Evolutionary conservation across 148 eudicot genomes (phyloP), one percentile per base, ranked within the genome.

Genomic region (Persicaria tinctoria): DNA sequence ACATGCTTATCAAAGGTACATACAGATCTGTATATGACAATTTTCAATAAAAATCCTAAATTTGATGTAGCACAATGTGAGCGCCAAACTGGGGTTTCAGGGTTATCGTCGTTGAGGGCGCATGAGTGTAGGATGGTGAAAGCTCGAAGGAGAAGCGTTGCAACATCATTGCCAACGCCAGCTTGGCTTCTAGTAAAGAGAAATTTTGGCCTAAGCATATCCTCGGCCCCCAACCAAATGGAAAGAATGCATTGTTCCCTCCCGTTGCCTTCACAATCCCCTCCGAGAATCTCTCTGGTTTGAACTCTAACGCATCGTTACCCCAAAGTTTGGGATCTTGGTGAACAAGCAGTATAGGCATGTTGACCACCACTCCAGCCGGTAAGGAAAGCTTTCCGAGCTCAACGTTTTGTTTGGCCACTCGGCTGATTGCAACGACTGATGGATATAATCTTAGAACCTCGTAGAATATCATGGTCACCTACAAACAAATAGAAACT

Each of bases 221-320:
- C 71, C 46, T 68, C 12, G 71, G 71, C 10, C 55, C 60, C 64
- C 76, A 53, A 76, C 47, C 72, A n/a, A 51, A n/a, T 12, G 59
- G 73, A 74, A 73, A 77, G 78, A 60, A 76, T 50, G 72, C 74
- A 62, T 0, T 47, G 41, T 60, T 76, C 38, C 70, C 47, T 76
- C 18, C 41, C 8, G 14, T 76, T 20, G 12, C 53, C 74, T 68
- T 68, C 13, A 45, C 16, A 6, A 68, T 68, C 46, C 71, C 71
- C 32, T 68, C 47, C 1, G 17, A 44, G 32, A 68, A 68, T 48
- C 71, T 68, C 48, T 68, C 46, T 7, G 71, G 71, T 32, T 11
- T 68, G 71, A 68, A 68, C 48, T 68, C 71, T 32, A 32, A 5
- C 11, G n/a, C 71, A 32, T 68, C 71, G 3, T 68, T 12, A 6